Base-by-base conservation (phyloP, 352 stramenopile species). In the Pythium rhizo-oryzae region DNA sequence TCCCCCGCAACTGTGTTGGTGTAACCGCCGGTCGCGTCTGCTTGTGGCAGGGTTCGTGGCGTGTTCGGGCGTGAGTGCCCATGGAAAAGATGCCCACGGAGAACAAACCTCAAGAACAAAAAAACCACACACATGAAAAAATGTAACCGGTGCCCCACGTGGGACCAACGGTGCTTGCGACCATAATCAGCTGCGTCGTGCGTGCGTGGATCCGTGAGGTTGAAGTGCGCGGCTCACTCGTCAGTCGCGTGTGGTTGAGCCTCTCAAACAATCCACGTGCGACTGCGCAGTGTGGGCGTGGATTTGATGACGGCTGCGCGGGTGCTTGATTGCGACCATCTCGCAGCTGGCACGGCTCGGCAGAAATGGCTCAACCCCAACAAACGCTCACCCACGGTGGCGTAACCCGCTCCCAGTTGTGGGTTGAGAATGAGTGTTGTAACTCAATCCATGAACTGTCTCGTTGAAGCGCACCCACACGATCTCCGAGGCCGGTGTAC, bases 11-110 rank as follows among this genome's bases (percentile, higher is more conserved):
- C 35, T 41, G 52, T 58, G 33, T 46, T 49, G 33, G n/a, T 47
- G 58, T 49, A 65, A 65, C 58, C 58, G 58, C 58, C 52, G 50
- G 50, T 28, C 53, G 53, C 51, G 51, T 39, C 51, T 58, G 33
- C 23, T 44, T 47, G 58, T 46, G 9, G 23, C 47, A 15, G 23
- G 21, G 58, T 65, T 65, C 58, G 44, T 11, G 16, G 58, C 58
- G 28, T 56, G 25, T 63, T 63, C 56, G 47, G 12, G 51, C 51
- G 51, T 41, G 24, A 23, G 18, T 21, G 51, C 16, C 53, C 33
- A 60, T 60, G 33, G 53, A 44, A 60, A 62, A 62, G 21, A n/a
- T n/a, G 55, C 6, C 7, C 6, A 53, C 8, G 50, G 50, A 39
- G 30, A 21, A 35, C 25, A 54, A 51, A 28, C 57, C 28, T 43